Evolutionary conservation across 2,329 filamentous ascomycete genomes (phyloP), one percentile per base, ranked within the genome.

Genomic region (Sporothrix brasiliensis): DNA sequence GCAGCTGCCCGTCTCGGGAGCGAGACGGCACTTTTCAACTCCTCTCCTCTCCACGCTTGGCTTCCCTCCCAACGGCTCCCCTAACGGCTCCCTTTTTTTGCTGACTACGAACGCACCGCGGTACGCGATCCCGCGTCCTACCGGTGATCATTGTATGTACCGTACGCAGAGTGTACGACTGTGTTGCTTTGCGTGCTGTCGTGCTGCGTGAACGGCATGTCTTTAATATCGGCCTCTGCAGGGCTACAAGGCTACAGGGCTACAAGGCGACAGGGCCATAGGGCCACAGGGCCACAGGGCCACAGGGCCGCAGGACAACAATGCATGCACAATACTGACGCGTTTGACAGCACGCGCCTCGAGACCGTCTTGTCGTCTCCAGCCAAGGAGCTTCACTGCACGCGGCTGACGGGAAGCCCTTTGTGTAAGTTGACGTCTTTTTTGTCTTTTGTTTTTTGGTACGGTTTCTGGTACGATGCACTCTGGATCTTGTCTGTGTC

Each of bases 341-440:
- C 41, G 49, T 30, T 47, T 63, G 60, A 49, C 41, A 63, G 60
- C 60, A n/a, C 41, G n/a, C 41, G n/a, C 60, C n/a, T 6, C 24
- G 16, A 16, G 24, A 19, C 34, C 13, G 10, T 60, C 34, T 56
- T 60, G 30, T 41, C 30, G 4, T n/a, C 9, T n/a, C 34, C 34
- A 9, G 34, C 60, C 41, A 63, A 47, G 39, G 41, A n/a, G 30
- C n/a, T 21, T 39, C 56, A 30, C 30, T 60, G 13, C 19, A 39
- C 56, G 30, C 56, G 41, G 1, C 10, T 11, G 34, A 4, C 56
- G 30, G 53, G 53, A 14, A 14, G 30, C 24, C 53, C 53, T 56
- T 27, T 56, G 53, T 56, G 53, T 56, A 56, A 56, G 53, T 56
- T 21, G 0, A 30, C 3, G 4, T 30, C 27, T 30, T 30, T 5